A percentile compares a stretch with the other conserved stretches of the same genome.
These are phyloP conservation scores for Auricularia cornea DNA, from an alignment of 768 basidiomycete genomes.

Conservation along the genomic window DNA sequence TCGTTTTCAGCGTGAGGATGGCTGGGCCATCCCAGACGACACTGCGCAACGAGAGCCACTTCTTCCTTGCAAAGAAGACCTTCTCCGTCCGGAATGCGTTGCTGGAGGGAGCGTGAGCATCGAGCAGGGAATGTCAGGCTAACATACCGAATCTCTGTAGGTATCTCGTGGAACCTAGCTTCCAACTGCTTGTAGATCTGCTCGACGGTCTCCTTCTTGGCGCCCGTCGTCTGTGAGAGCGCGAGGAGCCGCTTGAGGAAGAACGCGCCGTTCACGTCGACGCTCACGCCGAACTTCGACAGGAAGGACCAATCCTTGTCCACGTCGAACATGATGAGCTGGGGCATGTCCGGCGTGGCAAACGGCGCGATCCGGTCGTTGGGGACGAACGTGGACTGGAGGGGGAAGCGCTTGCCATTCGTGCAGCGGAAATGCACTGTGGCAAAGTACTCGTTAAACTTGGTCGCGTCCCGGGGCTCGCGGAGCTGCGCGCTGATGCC, in stretches of 20 bases:
- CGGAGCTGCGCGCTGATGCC: neutral
- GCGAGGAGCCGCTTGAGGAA: conserved; percentile 13
- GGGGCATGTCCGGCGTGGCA: conserved; percentile 8
- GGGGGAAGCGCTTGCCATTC: neutral
- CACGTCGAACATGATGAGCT: conserved; percentile 10
- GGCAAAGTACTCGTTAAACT: neutral
- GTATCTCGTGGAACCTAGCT: conserved; percentile 16
- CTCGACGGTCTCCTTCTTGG: conserved; percentile 2
- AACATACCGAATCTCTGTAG: conserved; percentile 13
- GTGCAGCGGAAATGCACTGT: neutral
- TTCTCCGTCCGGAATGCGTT: neutral
- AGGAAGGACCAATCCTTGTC: conserved; percentile 13
- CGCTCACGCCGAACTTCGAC: conserved; percentile 11
- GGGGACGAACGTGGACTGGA: neutral
- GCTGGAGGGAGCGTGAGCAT: too few relatives aligned
- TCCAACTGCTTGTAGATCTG: conserved; percentile 15
- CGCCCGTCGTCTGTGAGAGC: conserved; percentile 6
- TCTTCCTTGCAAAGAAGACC: neutral
- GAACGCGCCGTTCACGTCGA: conserved; percentile 9
- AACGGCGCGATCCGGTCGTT: neutral
- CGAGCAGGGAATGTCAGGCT: neutral
- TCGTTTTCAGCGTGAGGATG: conserved; percentile 12
- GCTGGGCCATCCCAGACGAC: conserved; percentile 15
- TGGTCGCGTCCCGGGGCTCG: neutral
- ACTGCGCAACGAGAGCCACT: neutral